phyloP scores from a whole-genome alignment of 805 yeast genomes.

The Metschnikowia vanudenii region DNA sequence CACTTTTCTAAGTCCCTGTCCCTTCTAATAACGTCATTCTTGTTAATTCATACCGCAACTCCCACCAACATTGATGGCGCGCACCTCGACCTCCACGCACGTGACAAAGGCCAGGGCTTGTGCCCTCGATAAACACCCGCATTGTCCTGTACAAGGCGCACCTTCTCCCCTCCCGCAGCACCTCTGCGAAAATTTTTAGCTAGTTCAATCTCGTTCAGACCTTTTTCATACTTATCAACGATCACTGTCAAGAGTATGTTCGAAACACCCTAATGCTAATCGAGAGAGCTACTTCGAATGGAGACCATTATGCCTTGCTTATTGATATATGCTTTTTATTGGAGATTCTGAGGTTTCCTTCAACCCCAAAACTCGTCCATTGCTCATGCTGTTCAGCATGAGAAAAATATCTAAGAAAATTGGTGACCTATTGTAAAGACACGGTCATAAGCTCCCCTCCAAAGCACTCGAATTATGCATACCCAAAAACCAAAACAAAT shows the following conservation, averaged over 20 bases:
- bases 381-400: neutral
- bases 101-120: constrained; percentile 17
- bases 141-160: constrained; percentile 6
- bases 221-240: constrained; percentile 19
- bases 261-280: neutral
- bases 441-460: no score
- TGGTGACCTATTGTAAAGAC: no score
- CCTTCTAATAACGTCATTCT: no score
- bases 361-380: neutral
- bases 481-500: no score
- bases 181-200: constrained; percentile 24
- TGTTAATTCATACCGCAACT: no score
- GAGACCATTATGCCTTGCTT: neutral
- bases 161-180: constrained; percentile 13
- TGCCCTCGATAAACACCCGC: constrained; percentile 11
- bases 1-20: no score
- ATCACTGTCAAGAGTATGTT: constrained; percentile 24
- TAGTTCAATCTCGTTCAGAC: constrained; percentile 5
- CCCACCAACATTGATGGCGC: no score
- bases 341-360: neutral
- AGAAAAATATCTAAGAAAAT: no score
- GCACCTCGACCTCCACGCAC: no score
- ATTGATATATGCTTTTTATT: neutral
- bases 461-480: neutral
- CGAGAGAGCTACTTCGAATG: neutral